Evolutionary conservation across 1,284 basidiomycete species (phyloP), one percentile per base, ranked within the genome.

Genomic region (Rhodotorula sp.): DNA sequence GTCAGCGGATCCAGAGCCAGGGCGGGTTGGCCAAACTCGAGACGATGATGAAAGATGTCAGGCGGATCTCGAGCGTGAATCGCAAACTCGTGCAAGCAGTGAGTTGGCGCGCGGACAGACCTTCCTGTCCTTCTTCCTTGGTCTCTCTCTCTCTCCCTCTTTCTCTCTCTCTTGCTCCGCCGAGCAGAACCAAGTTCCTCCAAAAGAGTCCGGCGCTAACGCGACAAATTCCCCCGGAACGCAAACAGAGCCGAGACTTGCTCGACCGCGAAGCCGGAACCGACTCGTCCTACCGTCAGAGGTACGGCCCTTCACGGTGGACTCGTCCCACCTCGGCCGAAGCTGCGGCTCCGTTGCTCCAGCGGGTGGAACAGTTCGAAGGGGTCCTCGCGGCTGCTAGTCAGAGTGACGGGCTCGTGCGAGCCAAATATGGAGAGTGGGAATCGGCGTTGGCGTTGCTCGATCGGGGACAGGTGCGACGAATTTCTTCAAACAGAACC

Each of bases 251-350:
- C 0, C 86, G 93, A 83, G 92, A 93, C 77, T 87, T 94, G 19
- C 83, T 98, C 16, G 93, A 95, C 77, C 87, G 87, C 66, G 95
- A 98, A 81, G 90, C 90, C 26, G 89, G 89, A 6, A 92, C 95
- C 79, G 93, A 97, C 77, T 92, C 93, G 60, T 77, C 79, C 28
- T 78, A 83, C n/a, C 76, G 83, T 0, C 74, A 82, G 80, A 84
- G 59, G 81, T 88, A 69, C 85, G 87, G 67, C 83, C 85, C 73
- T 61, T 62, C 77, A 68, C 47, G 73, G 78, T 87, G 58, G 82
- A 84, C 70, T 0, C 84, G 91, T 21, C 82, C 82, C 1, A 86
- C 88, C 2, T 97, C 93, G 0, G 85, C 90, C 77, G 85, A 90
- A 76, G 90, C 90, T n/a, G 95, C 95, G 76, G 80, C 82, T 23